phyloP scores from a whole-genome alignment of 2,329 filamentous ascomycete genomes.

The Xylariaceae sp. region DNA sequence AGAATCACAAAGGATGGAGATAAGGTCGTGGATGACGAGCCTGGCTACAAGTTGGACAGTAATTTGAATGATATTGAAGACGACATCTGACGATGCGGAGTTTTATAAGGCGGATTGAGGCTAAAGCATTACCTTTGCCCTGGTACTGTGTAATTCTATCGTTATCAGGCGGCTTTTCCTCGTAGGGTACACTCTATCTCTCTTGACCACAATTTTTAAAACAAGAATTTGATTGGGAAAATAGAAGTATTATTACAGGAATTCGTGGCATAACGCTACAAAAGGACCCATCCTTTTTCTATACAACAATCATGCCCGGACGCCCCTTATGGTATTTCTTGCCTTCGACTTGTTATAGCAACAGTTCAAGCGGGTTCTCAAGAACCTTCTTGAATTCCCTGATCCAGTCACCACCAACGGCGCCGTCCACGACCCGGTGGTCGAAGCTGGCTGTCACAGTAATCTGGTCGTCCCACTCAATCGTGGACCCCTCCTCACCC shows the following conservation, averaged over 20 bases:
- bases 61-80: too few species aligned
- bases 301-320: conserved; percentile 42
- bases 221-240: conserved; percentile 7
- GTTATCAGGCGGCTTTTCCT: background rate
- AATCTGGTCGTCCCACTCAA: conserved; percentile 98
- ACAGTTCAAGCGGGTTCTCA: conserved; percentile 94
- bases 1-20: background rate
- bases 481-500: conserved; percentile 78
- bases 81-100: too few species aligned
- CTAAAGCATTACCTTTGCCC: too few species aligned
- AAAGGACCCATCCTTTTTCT: conserved; percentile 39
- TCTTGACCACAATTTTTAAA: conserved; percentile 11
- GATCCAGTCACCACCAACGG: conserved; percentile 96
- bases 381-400: conserved; percentile 95
- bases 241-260: conserved; percentile 32
- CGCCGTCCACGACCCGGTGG: conserved; percentile 98
- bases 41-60: too few species aligned
- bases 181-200: background rate
- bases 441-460: conserved; percentile 94
- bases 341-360: conserved; percentile 68
- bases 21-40: background rate
- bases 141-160: too few species aligned
- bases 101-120: too few species aligned
- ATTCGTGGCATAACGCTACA: conserved; percentile 42
- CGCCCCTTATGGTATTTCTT: conserved; percentile 34